These are phyloP conservation scores for Acacia crassicarpa DNA, from an alignment of 306 rosid species.

Conservation along the genomic window DNA sequence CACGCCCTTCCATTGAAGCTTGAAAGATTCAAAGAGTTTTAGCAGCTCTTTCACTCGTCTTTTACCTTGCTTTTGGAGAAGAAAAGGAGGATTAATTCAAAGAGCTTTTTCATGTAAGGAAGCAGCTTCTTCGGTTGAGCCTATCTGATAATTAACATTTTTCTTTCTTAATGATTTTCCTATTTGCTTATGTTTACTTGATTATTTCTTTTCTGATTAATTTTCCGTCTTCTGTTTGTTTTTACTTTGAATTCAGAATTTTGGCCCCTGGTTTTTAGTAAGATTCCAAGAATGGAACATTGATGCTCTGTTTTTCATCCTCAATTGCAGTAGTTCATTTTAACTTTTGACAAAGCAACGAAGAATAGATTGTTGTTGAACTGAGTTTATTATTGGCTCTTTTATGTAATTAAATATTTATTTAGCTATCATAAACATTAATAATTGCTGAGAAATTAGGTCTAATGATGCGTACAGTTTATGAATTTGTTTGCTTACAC, in stretches of 20 bases:
- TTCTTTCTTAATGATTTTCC: slow-evolving; percentile 17
- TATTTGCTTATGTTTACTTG: slow-evolving; percentile 3
- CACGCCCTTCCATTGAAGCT: slow-evolving; percentile 22
- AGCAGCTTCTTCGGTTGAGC: slow-evolving; percentile 60
- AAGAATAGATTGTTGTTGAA: slow-evolving; percentile 24
- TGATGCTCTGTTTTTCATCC: slow-evolving; percentile 35
- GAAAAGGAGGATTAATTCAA: slow-evolving; percentile 28
- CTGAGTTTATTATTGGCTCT: neutral
- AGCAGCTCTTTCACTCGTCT: slow-evolving; percentile 20
- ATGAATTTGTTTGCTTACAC: neutral
- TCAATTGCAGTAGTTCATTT: slow-evolving; percentile 20
- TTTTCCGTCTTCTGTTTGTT: slow-evolving; percentile 38
- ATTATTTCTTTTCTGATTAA: slow-evolving; percentile 12
- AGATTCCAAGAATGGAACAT: slow-evolving; percentile 31
- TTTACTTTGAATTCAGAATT: slow-evolving; percentile 24
- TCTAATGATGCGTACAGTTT: neutral
- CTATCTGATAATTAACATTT: slow-evolving; percentile 43
- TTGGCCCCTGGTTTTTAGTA: slow-evolving; percentile 32
- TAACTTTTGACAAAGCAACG: slow-evolving; percentile 14
- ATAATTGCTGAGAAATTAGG: neutral
- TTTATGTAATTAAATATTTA: neutral
- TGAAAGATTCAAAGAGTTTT: slow-evolving; percentile 22
- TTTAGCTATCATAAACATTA: neutral
- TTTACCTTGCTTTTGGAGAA: slow-evolving; percentile 18
- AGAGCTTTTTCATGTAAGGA: slow-evolving; percentile 27